Evolutionary conservation across 2,329 filamentous ascomycete species (phyloP), one percentile per base, ranked within the genome.

Genomic region (Celoporthe dispersa): DNA sequence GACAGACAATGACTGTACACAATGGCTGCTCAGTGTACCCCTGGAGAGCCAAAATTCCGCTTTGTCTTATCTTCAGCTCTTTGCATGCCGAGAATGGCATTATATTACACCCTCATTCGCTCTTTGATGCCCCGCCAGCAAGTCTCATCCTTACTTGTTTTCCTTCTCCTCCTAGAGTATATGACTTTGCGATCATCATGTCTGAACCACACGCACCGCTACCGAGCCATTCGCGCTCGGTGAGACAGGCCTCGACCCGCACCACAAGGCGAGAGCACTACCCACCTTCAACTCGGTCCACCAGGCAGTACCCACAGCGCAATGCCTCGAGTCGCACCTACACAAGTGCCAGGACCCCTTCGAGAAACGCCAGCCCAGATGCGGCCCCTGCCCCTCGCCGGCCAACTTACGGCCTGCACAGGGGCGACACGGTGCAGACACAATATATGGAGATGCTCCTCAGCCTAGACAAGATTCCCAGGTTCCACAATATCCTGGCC

Each of bases 401-500:
- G 4, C 69, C 69, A 1, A 68, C 55, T 28, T n/a, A 51, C 22
- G 67, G 67, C n/a, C 66, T 71, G 51, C 35, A 60, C 16, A 59
- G 69, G 37, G 35, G 41, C 16, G 64, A 67, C 41, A 70, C 64
- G 68, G 16, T 86, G 65, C 73, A 73, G 48, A 73, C 80, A 35
- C 78, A 77, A 48, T 85, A 84, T 73, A 79, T 81, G 60, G 76
- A 80, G 68, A 86, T 86, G 82, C 80, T 86, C 8, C 79, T 84
- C 44, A 77, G 79, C 55, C 78, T 84, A 19, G 83, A 85, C 73
- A 73, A 77, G 51, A 84, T 87, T 62, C 79, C 83, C 1, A 79
- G 78, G 14, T 60, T 80, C 12, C 83, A 86, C 78, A 87, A 84
- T 76, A 57, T 66, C 35, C 77, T 84, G 28, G 82, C 82, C 66